Evolutionary conservation across 2,329 filamentous ascomycete genomes (phyloP), one percentile per base, ranked within the genome.

Genomic region (Chaetomiaceae sp.): DNA sequence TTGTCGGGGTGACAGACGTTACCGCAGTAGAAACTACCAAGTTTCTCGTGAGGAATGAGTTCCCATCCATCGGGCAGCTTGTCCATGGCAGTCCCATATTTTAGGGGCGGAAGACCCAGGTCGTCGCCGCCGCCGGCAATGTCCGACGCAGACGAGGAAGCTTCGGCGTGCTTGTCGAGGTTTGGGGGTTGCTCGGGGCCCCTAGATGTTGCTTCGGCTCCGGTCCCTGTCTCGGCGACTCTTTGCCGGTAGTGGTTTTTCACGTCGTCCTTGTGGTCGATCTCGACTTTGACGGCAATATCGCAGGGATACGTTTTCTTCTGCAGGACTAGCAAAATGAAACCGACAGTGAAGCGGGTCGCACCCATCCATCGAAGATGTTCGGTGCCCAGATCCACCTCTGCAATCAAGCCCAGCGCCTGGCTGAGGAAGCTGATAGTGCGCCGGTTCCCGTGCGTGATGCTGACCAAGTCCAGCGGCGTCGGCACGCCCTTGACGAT

Each of bases 1-100:
- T 12, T 12, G 8, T 13, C 30, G 1, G 14, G 12, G 17, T 7
- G 17, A 72, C 81, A 71, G 64, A 85, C 83, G 66, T 96, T 99
- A 55, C 93, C 93, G 27, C 85, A 87, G 69, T 95, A 97, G 66
- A 99, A 95, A 63, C 89, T 96, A 41, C 90, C 90, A 49, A 99
- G 73, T 25, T 85, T 88, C 55, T 93, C 82, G 56, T 86, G 79
- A 0, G 86, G 81, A 3, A 86, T 71, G 17, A 86, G 71, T 54
- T 86, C 77, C 90, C 93, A 99, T 40, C 81, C 85, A 2, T 79
- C 71, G 0, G 90, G 91, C 0, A 97, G 66, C 14, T 85, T 76
- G 59, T 95, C 89, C 45, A 82, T 80, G 52, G 93, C 73, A 0
- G 88, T 92, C 44, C 93, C 93, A 62, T 88, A 95, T 60, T 80